Evolutionary conservation across 2,329 filamentous ascomycete genomes (phyloP).

Genomic region (Botrytis tulipae): DNA sequence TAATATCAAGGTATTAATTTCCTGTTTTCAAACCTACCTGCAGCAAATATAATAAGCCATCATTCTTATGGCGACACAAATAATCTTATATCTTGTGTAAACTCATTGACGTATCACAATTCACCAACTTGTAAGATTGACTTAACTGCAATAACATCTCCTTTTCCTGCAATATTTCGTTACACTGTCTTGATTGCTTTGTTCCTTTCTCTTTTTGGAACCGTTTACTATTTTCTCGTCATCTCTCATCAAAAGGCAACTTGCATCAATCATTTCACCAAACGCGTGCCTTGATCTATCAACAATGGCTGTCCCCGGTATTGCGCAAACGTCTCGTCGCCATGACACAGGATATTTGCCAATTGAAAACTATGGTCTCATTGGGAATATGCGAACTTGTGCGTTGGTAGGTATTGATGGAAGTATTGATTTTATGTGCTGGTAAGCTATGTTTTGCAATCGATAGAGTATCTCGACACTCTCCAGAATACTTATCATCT

Average conservation of each 20-base stretch:
- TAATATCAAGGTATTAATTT: background rate
- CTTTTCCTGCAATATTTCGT: background rate
- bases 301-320: slow-evolving; percentile 2
- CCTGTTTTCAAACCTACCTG: background rate
- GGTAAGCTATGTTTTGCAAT: slow-evolving; percentile 45
- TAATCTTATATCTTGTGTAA: background rate
- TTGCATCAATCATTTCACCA: slow-evolving; percentile 9
- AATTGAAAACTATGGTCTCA: slow-evolving; percentile 77
- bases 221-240: background rate
- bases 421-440: slow-evolving; percentile 76
- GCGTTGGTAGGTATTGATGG: slow-evolving; percentile 73
- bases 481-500: slow-evolving; percentile 9
- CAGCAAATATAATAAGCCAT: background rate
- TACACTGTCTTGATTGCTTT: slow-evolving; percentile 10
- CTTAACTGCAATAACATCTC: background rate
- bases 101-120: background rate
- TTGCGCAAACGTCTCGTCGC: slow-evolving; percentile 23
- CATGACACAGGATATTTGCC: slow-evolving; percentile 37
- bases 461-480: background rate
- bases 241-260: slow-evolving; percentile 7
- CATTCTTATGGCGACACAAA: slow-evolving; percentile 11
- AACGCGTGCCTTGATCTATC: background rate
- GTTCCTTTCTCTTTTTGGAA: background rate
- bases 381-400: slow-evolving; percentile 78
- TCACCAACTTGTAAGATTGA: slow-evolving; percentile 1